Conservation (phyloP, 805 yeast species). For the Monosporozyma servazzii region DNA sequence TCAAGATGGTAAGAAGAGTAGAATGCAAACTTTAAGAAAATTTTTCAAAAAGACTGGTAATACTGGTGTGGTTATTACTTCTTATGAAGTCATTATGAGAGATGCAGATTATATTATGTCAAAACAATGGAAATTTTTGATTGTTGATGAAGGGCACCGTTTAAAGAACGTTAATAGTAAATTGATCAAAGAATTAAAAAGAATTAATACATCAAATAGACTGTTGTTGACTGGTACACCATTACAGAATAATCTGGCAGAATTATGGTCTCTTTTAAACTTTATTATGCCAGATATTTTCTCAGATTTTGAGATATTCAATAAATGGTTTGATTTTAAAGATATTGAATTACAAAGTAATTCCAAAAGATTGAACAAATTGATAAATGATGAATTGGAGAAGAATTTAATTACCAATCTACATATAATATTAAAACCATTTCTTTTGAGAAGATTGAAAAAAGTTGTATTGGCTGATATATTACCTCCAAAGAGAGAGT, state of each 20-base stretch:
- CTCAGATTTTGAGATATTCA: constrained; percentile 80
- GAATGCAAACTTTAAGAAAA: constrained; percentile 25
- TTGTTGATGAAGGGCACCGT: constrained; percentile 95
- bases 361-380: constrained; percentile 27
- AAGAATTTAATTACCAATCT: constrained; percentile 60
- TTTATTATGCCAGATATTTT: constrained; percentile 90
- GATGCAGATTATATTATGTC: constrained; percentile 51
- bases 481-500: constrained; percentile 86
- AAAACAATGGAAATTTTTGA: constrained; percentile 67
- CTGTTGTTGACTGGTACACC: constrained; percentile 93
- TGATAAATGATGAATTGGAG: constrained; percentile 51
- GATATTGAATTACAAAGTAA: constrained; percentile 36
- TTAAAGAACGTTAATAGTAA: constrained; percentile 76
- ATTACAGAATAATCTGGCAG: constrained; percentile 80
- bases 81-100: constrained; percentile 69
- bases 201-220: constrained; percentile 57
- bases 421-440: constrained; percentile 85
- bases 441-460: constrained; percentile 73
- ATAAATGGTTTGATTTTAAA: constrained; percentile 87
- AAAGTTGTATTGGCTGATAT: constrained; percentile 52
- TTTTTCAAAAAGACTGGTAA: constrained; percentile 34
- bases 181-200: constrained; percentile 62
- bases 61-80: constrained; percentile 57
- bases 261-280: constrained; percentile 85
- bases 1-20: constrained; percentile 36